Percentiles rank a stretch among this genome's conserved stretches.
Conservation (phyloP, 768 basidiomycete species). For the Mycena haematopus region DNA sequence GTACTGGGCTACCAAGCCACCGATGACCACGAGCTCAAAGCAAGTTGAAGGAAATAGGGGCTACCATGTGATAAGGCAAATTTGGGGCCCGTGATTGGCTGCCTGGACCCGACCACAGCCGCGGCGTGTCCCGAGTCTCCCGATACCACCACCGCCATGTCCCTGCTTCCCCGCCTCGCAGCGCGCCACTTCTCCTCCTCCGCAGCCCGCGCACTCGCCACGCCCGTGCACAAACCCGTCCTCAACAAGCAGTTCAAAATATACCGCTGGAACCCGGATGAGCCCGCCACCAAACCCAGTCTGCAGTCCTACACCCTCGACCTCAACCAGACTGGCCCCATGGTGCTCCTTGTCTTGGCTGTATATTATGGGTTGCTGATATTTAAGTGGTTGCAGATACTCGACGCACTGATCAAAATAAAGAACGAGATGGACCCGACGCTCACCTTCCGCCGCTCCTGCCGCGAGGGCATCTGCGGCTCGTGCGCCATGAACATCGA, state of each 20-base stretch:
- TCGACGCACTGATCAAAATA: slow-evolving; percentile 97
- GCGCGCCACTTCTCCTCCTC: slow-evolving; percentile 29
- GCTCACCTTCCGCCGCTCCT: slow-evolving; percentile 92
- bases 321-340: slow-evolving; percentile 93
- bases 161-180: slow-evolving; percentile 19
- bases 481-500: slow-evolving; percentile 99
- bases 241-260: slow-evolving; percentile 96
- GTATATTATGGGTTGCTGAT: slow-evolving; percentile 2
- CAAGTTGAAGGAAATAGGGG: too few relatives aligned
- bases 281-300: slow-evolving; percentile 87
- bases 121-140: neutral
- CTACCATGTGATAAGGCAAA: neutral
- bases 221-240: slow-evolving; percentile 60
- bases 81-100: neutral
- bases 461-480: slow-evolving; percentile 96
- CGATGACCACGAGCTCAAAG: too few relatives aligned
- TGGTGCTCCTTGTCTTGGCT: slow-evolving; percentile 58
- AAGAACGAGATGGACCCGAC: slow-evolving; percentile 99
- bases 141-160: slow-evolving; percentile 26
- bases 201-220: slow-evolving; percentile 30
- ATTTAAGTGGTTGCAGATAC: slow-evolving; percentile 48
- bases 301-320: slow-evolving; percentile 93
- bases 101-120: neutral
- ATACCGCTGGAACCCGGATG: slow-evolving; percentile 99
- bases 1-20: neutral